These are phyloP conservation scores for Suillus variegatus DNA, from an alignment of 768 basidiomycete genomes.

Conservation along the genomic window DNA sequence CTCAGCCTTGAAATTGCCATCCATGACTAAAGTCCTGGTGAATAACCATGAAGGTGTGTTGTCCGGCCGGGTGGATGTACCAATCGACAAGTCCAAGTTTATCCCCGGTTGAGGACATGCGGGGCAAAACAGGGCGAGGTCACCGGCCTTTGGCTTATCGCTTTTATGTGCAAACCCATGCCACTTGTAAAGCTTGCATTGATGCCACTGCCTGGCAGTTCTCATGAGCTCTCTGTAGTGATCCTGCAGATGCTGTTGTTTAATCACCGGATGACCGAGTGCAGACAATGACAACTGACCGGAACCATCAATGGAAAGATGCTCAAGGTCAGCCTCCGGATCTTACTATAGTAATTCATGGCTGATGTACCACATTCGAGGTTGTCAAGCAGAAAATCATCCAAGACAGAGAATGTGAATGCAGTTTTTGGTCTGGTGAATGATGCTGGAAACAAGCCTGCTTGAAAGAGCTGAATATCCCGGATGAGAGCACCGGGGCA, in stretches of 20 bases:
- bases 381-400: neutral
- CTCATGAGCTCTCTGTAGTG: conserved; percentile 19
- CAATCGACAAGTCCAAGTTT: neutral
- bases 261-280: neutral
- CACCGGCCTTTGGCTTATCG: neutral
- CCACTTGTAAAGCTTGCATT: conserved; percentile 21
- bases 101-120: neutral
- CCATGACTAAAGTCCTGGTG: neutral
- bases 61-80: neutral
- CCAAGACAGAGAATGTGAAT: neutral
- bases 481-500: neutral
- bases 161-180: conserved; percentile 8
- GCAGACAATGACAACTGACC: neutral
- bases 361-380: neutral
- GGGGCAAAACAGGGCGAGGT: neutral
- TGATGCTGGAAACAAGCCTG: neutral
- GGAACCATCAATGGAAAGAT: neutral
- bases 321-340: neutral
- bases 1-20: neutral
- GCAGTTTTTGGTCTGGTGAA: neutral
- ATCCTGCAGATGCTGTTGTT: conserved; percentile 5
- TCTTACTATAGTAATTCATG: neutral
- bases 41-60: neutral
- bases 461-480: neutral
- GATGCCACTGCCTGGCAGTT: conserved; percentile 17